Conservation (phyloP, 768 basidiomycete species). For the Kwoniella shandongensis region DNA sequence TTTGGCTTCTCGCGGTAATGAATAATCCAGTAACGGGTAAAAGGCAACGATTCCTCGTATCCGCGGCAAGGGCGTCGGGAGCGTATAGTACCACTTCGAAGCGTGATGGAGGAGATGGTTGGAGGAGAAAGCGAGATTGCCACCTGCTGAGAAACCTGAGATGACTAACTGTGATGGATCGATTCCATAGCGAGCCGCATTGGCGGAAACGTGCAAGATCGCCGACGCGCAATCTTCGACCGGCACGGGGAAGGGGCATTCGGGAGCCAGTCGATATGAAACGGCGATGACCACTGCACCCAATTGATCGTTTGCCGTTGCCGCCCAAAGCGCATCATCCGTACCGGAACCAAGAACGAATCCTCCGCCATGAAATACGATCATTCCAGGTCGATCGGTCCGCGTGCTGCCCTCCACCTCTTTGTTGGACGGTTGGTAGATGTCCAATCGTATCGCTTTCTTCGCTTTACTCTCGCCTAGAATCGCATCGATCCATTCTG, state of each 20-base stretch:
- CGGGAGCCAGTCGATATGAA: constrained; percentile 38
- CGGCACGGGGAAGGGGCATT: constrained; percentile 37
- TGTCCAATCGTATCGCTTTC: constrained; percentile 7
- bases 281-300: constrained; percentile 29
- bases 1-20: constrained; percentile 24
- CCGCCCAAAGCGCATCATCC: constrained; percentile 35
- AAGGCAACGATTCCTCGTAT: constrained; percentile 25
- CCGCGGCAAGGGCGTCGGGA: neutral
- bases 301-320: constrained; percentile 16
- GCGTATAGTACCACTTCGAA: constrained; percentile 7
- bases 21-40: constrained; percentile 36
- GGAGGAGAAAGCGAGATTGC: constrained; percentile 30
- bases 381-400: constrained; percentile 7
- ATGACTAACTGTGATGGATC: constrained; percentile 27
- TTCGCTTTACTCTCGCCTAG: neutral
- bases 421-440: neutral
- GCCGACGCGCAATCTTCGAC: constrained; percentile 42
- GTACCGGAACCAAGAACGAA: constrained; percentile 26
- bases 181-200: constrained; percentile 26
- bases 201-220: constrained; percentile 19
- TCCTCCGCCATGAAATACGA: constrained; percentile 30
- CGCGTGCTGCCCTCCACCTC: neutral
- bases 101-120: constrained; percentile 15
- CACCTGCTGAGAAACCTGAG: constrained; percentile 42
- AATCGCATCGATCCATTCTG: constrained; percentile 8